Conservation (phyloP, 1,284 basidiomycete species). For the Sporisorium graminicola region DNA sequence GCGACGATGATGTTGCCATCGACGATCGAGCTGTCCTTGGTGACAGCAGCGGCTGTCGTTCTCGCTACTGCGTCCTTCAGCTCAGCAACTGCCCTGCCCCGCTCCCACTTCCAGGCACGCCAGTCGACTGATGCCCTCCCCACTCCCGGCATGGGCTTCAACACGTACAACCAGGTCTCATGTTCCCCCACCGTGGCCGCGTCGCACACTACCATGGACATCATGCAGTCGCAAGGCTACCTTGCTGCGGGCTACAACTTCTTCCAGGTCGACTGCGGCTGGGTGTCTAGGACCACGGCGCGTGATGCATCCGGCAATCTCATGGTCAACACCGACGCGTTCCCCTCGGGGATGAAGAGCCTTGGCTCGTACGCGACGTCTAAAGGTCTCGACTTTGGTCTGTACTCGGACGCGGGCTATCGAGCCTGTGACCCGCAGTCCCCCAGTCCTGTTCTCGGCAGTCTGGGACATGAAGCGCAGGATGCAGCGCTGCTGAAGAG, state of each 20-base stretch:
- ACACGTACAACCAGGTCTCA: constrained; percentile 66
- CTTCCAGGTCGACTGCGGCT: constrained; percentile 67
- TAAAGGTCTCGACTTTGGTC: constrained; percentile 73
- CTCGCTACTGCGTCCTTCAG: constrained; percentile 8
- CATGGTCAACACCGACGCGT: constrained; percentile 70
- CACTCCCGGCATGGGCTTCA: constrained; percentile 60
- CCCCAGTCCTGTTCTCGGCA: constrained; percentile 70
- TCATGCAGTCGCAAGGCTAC: constrained; percentile 67
- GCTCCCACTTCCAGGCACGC: constrained; percentile 1
- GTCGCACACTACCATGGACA: constrained; percentile 64
- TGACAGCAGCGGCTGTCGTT: constrained; percentile 10
- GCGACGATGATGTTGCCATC: constrained; percentile 8
- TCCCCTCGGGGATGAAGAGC: constrained; percentile 73
- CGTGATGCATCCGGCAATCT: constrained; percentile 72
- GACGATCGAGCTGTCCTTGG: neutral
- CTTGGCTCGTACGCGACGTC: constrained; percentile 71
- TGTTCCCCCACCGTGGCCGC: constrained; percentile 63
- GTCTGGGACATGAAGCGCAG: constrained; percentile 73
- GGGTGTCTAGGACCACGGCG: constrained; percentile 68
- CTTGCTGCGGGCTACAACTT: constrained; percentile 47
- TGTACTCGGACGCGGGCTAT: constrained; percentile 74
- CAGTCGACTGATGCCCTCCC: constrained; percentile 16
- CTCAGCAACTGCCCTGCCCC: constrained; percentile 6
- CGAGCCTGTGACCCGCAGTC: constrained; percentile 57
- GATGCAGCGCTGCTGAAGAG: constrained; percentile 73